Conservation (phyloP, 140 eudicot genomes). For the Senecio squalidus region DNA sequence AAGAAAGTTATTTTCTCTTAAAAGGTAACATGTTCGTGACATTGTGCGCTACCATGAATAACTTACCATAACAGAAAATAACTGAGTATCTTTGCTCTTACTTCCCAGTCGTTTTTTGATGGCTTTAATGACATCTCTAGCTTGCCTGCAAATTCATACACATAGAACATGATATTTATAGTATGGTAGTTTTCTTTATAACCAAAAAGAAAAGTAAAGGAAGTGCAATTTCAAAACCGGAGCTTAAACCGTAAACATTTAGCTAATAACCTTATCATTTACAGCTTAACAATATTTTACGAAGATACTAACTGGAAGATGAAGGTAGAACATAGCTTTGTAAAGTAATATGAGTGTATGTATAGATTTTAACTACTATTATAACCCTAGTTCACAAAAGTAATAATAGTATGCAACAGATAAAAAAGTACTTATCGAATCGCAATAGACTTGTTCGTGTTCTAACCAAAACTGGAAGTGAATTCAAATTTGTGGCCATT, state of each 20-base stretch:
- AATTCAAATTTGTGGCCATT: not conserved
- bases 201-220: not conserved
- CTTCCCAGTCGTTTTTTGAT: slow-evolving; percentile 86
- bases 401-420: not conserved
- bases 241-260: not conserved
- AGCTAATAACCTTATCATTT: not conserved
- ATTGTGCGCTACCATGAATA: not conserved
- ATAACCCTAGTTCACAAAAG: not conserved
- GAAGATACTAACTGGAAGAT: not conserved
- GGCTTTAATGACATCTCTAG: slow-evolving; percentile 81
- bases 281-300: not conserved
- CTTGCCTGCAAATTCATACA: slow-evolving; percentile 57
- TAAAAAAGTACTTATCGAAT: not conserved
- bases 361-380: not conserved
- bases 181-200: slow-evolving; percentile 1
- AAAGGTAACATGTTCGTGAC: not conserved
- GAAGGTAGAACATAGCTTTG: slow-evolving; percentile 5
- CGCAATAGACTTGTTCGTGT: not conserved
- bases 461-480: not conserved
- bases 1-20: not conserved
- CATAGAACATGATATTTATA: not conserved
- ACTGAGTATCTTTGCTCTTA: slow-evolving; percentile 64
- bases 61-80: slow-evolving; percentile 74
- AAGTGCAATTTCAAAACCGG: not conserved
- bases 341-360: slow-evolving; percentile 4